Base-by-base conservation (phyloP, 306 rosid species). In the Cucurbita maxima region DNA sequence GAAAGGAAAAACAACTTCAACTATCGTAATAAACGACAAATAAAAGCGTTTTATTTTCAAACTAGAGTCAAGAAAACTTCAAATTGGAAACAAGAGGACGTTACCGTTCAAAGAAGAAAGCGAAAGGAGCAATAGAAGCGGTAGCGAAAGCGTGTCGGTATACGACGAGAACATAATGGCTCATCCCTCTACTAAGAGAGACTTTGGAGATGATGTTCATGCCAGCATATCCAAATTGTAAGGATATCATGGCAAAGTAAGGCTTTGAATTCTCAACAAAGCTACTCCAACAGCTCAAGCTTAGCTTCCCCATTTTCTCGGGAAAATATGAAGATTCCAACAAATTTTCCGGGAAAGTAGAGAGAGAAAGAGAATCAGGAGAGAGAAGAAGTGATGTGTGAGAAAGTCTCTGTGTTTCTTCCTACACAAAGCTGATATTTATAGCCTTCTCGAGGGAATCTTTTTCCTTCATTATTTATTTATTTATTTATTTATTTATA, bases 141-240 rank as follows among this genome's bases (percentile, higher is more conserved):
- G 98, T 90, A 4, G 98, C 98, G 13, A 92, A 9, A 47, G 90
- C 98, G 0, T 92, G 98, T 36, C 98, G 96, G 22, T 90, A 92
- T 69, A 88, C 98, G 58, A 92, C 98, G 10, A 92, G 96, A 18
- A 92, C 98, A 72, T 86, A 92, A 76, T 92, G 98, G 69, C 96
- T 92, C 98, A 92, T 92, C 76, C 98, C 98, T 18, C 83, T 69
- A 80, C 80, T 88, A 50, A 92, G 96, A 9, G 96, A 92, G 48
- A 92, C 83, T 78, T 92, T 92, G 36, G 90, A 78, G 74, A 92
- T 88, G 38, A 92, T 82, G 52, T 86, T 90, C 96, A 92, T 87
- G 18, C 96, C 98, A 0, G 96, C 96, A 51, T 88, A 92, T 55
- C 96, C 98, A 51, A 92, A 90, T 14, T 92, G 96, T 14, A 92